Base-by-base conservation (phyloP, 176 grass and related monocot genomes). In the Oropetium thomaeum region DNA sequence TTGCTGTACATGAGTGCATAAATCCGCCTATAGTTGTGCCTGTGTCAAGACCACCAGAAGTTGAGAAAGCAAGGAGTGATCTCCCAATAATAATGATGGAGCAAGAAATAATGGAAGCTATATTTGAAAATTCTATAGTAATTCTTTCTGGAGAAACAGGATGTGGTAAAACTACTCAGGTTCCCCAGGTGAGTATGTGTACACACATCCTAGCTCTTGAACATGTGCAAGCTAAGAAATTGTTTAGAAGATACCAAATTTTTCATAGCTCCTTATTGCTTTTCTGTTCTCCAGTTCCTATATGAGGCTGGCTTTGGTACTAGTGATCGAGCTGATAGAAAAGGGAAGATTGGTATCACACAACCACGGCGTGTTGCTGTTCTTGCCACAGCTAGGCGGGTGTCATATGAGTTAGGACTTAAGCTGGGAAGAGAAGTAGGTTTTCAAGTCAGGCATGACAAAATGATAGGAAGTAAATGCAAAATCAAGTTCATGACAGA, bases 21-120 rank as follows among this genome's bases (percentile, higher is more conserved):
- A 88, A 81, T 78, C 32, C 86, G 77, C 78, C 88, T 30, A 85
- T 91, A 76, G 87, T 99, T 65, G 89, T 95, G 61, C 60, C 86
- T 90, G 87, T 95, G 66, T 86, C 89, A 69, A 89, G 96, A 58
- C 89, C 91, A 28, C 44, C 47, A 52, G 96, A 94, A 61, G 78
- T 99, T 79, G 96, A 99, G 78, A 84, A 90, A 25, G 74, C 88
- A 70, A 92, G 91, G 70, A 92, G 63, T 78, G 86, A 99, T 84
- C 91, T 99, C 59, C 96, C 89, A n/a, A 99, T 99, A 83, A 90
- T 99, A 74, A 95, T 99, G 91, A 99, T 99, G 96, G 96, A 99
- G 49, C 89, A 99, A 74, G 96, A 99, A 87, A 99, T 99, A 88
- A 99, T 99, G 91, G 96, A 99, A 85, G 96, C 96, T 81, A 95